phyloP scores from a whole-genome alignment of 495 filamentous ascomycete genomes.

The Echria macrotheca region DNA sequence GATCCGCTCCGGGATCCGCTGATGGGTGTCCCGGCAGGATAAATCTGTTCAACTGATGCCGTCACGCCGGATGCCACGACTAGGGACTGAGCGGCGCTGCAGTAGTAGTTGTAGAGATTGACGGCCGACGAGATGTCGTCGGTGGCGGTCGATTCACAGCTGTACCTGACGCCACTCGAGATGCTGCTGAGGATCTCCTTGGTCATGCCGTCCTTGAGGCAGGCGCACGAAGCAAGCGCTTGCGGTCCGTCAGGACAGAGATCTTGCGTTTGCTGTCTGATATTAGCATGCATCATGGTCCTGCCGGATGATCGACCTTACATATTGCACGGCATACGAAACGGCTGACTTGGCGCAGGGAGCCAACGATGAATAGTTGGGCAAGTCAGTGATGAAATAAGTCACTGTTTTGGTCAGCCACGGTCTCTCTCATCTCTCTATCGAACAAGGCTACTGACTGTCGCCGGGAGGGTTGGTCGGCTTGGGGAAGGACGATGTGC shows the following conservation, averaged over 20 bases:
- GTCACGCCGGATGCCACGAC: slow-evolving; percentile 34
- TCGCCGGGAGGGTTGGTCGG: slow-evolving; percentile 41
- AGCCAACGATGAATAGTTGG: slow-evolving; percentile 37
- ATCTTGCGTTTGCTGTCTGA: slow-evolving; percentile 28
- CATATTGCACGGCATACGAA: slow-evolving; percentile 34
- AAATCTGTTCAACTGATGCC: slow-evolving; percentile 25
- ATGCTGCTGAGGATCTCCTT: slow-evolving; percentile 29
- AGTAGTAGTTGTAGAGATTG: slow-evolving; percentile 41
- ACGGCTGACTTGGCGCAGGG: slow-evolving; percentile 39
- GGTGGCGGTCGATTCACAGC: slow-evolving; percentile 37
- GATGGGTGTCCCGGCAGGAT: slow-evolving; percentile 7
- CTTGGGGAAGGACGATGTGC: slow-evolving; percentile 40
- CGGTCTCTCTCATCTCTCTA: background rate
- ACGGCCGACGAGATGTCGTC: slow-evolving; percentile 44
- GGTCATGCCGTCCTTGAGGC: slow-evolving; percentile 42
- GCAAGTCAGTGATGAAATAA: slow-evolving; percentile 46
- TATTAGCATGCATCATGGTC: too few relatives aligned
- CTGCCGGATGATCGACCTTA: too few relatives aligned
- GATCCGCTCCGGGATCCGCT: background rate
- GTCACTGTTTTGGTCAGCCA: slow-evolving; percentile 31
- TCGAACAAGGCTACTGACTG: slow-evolving; percentile 21
- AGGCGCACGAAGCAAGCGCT: slow-evolving; percentile 45
- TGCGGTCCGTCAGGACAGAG: slow-evolving; percentile 39
- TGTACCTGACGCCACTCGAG: slow-evolving; percentile 33
- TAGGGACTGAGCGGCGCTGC: slow-evolving; percentile 39